Conservation (phyloP, 139 green algal genomes). For the Eudorina sp. region DNA sequence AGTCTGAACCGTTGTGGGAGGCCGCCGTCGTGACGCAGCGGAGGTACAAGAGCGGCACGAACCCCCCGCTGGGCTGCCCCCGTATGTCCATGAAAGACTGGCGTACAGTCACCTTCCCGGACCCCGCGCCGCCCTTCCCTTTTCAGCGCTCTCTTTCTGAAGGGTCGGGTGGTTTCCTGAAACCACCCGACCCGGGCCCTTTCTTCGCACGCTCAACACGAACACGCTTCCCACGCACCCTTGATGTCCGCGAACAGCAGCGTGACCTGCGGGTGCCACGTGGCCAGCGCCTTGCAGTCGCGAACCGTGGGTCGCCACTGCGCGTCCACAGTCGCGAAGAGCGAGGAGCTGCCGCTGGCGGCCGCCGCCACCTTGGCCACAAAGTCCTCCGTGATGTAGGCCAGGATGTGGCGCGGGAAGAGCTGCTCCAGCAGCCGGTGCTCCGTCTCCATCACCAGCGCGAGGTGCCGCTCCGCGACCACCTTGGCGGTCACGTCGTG, state of each 20-base stretch:
- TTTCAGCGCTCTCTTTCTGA: too few relatives aligned
- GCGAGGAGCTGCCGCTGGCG: neutral
- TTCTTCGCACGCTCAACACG: too few relatives aligned
- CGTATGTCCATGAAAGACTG: too few relatives aligned
- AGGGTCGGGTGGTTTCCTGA: too few relatives aligned
- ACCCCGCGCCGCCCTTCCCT: too few relatives aligned
- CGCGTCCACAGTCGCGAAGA: neutral
- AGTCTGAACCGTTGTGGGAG: too few relatives aligned
- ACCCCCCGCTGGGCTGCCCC: too few relatives aligned
- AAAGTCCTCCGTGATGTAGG: conserved; percentile 30
- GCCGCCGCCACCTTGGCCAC: conserved; percentile 20
- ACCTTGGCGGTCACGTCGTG: conserved; percentile 32
- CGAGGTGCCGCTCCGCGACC: conserved; percentile 27
- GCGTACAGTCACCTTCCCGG: too few relatives aligned
- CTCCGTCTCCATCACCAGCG: conserved; percentile 28
- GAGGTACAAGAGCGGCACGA: too few relatives aligned
- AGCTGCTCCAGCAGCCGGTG: conserved; percentile 36
- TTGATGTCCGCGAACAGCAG: conserved; percentile 38
- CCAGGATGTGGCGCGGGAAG: conserved; percentile 25
- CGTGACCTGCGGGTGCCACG: conserved; percentile 26
- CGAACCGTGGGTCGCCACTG: conserved; percentile 15
- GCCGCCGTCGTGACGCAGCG: too few relatives aligned
- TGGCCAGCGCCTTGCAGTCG: conserved; percentile 25
- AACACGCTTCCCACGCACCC: too few relatives aligned
- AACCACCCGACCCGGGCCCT: too few relatives aligned